phyloP scores from a whole-genome alignment of 306 rosid species.

The Abrus pulchellus region DNA sequence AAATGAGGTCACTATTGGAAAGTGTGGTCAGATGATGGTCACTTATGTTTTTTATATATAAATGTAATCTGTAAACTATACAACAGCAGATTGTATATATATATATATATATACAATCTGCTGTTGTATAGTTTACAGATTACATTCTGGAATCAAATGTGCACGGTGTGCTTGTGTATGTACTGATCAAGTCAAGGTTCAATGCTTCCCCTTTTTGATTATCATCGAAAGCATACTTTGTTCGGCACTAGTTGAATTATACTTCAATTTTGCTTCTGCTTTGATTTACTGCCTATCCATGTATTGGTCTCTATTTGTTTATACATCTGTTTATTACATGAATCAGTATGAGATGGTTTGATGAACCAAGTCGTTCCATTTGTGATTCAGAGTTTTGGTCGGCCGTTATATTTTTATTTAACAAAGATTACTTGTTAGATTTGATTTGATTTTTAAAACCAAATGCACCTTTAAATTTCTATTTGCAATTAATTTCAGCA shows the following conservation, averaged over 20 bases:
- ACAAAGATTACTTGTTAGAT: not conserved
- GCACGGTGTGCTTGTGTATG: not conserved
- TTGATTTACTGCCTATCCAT: slow-evolving; percentile 14
- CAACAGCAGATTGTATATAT: not conserved
- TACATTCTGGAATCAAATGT: slow-evolving; percentile 13
- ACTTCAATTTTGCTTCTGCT: slow-evolving; percentile 3
- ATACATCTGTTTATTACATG: slow-evolving; percentile 21
- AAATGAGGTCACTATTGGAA: not conserved
- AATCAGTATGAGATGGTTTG: slow-evolving; percentile 20
- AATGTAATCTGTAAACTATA: too few relatives aligned
- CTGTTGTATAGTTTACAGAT: not conserved
- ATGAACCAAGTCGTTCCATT: not conserved
- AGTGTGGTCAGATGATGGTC: not conserved
- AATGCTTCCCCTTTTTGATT: not conserved
- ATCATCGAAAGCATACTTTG: not conserved
- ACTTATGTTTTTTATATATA: not conserved
- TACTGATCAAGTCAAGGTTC: not conserved
- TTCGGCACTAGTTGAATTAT: slow-evolving; percentile 11
- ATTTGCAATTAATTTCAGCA: slow-evolving; percentile 39
- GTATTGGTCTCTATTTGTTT: slow-evolving; percentile 29
- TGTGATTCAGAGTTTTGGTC: not conserved
- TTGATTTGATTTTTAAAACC: not conserved
- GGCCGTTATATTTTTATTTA: not conserved
- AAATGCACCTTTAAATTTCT: not conserved
- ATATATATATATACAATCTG: not conserved